Base-by-base conservation (phyloP, 2,329 filamentous ascomycete genomes). In the Penicillium sp. region DNA sequence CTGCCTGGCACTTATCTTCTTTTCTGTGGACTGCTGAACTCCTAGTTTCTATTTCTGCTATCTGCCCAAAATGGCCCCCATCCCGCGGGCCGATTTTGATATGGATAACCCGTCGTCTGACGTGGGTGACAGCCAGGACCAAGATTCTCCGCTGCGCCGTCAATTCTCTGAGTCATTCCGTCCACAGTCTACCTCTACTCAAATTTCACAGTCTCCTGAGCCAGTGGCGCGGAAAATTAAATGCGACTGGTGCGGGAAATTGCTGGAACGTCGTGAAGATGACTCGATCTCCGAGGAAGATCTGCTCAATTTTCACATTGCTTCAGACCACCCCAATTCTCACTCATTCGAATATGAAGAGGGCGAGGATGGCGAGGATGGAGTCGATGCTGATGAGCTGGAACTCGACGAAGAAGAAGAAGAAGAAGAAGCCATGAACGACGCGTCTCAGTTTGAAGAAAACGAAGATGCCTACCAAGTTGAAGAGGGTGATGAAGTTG, bases 121-220 rank as follows among this genome's bases (percentile, higher is more conserved):
- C 57, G 63, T 73, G 62, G 71, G 63, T 53, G 69, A 71, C 62
- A 73, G 71, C 59, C 70, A 70, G 62, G 72, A 72, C 56, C 69
- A 69, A 62, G 72, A 72, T 58, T 75, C 72, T 48, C 67, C 71
- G 16, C 59, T 72, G 54, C 70, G 67, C 63, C 73, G 73, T 64
- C 72, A 74, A 64, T 74, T 74, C 58, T 76, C 74, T 60, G 74
- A 77, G 51, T 72, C 72, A 50, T 62, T 71, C 49, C 68, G 69
- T 47, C 62, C 69, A 39, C 68, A 62, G 19, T 73, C 72, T 59
- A 72, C 66, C 23, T 74, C 74, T 35, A 71, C 72, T 37, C 69
- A 72, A 53, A 67, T 67, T 19, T 73, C 74, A 14, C 68, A 69
- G 16, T 75, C 73, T 5, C 71, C 72, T 7, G 64, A 71, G 25